A percentile compares a stretch with the other conserved stretches of the same genome.
phyloP scores from a whole-genome alignment of 2,329 filamentous ascomycete genomes.

The Sporothrix inflata region DNA sequence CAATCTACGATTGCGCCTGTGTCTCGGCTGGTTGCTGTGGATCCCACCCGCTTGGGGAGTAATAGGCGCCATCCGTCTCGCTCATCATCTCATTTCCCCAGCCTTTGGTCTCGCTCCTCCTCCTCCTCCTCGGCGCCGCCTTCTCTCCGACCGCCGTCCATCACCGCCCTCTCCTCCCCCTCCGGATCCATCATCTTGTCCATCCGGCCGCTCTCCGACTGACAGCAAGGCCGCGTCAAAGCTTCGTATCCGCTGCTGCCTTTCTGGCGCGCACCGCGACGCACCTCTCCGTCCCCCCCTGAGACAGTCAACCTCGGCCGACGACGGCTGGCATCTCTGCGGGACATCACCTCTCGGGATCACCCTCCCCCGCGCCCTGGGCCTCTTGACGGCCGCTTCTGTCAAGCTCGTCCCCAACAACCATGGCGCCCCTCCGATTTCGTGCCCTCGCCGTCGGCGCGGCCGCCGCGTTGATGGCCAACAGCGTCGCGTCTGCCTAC shows the following conservation, averaged over 20 bases:
- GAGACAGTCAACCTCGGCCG: slow-evolving; percentile 12
- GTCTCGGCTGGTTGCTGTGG: slow-evolving; percentile 26
- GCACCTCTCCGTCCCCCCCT: not conserved
- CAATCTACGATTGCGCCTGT: not conserved
- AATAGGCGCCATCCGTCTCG: not conserved
- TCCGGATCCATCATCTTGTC: not conserved
- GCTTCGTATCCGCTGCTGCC: not conserved
- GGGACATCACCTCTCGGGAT: not conserved
- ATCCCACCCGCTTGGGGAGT: slow-evolving; percentile 17
- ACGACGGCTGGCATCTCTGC: not conserved
- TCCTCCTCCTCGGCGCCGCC: slow-evolving; percentile 11
- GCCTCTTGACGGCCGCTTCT: slow-evolving; percentile 1
- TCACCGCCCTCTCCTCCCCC: not conserved
- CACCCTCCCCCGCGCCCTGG: not conserved
- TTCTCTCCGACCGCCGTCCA: slow-evolving; percentile 6
- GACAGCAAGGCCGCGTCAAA: not conserved
- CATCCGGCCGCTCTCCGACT: not conserved
- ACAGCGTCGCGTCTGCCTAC: slow-evolving; percentile 42
- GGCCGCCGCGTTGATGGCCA: slow-evolving; percentile 45
- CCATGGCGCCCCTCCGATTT: slow-evolving; percentile 38
- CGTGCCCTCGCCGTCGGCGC: slow-evolving; percentile 47
- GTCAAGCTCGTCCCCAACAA: not conserved
- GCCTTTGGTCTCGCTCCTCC: slow-evolving; percentile 1
- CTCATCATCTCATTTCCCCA: slow-evolving; percentile 25
- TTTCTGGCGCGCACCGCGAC: slow-evolving; percentile 22